Evolutionary conservation across 352 stramenopile genomes (phyloP), one percentile per base, ranked within the genome.

Genomic region (Phytophthora tentaculata): DNA sequence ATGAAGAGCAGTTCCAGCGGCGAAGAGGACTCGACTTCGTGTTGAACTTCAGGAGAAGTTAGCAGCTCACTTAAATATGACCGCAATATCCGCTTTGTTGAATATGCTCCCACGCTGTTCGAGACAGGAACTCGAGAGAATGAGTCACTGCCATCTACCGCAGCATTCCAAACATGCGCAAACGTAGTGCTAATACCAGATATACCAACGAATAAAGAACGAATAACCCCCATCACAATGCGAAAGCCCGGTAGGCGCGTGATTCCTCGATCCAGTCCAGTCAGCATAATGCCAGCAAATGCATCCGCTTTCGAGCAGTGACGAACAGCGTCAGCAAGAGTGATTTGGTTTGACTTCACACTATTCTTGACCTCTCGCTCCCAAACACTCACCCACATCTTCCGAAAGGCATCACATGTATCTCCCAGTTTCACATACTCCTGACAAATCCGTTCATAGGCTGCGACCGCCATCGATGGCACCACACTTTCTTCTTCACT

Each of bases 331-430:
- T 83, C 71, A 50, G 39, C 5, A 5, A 80, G 19, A 1, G 51
- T 56, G 35, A 81, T 22, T 5, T 55, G 49, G n/a, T n/a, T 2
- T 64, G 67, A 6, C 17, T 7, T 45, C 7, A 23, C 35, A 29
- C 70, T 48, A 12, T 56, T 55, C 41, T 63, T 61, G 0, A 64
- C 48, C 44, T 83, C 76, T 56, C 71, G 73, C n/a, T 71, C 26
- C 74, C 76, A 84, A 41, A 84, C 52, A 17, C 56, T 69, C 19
- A 22, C 58, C 79, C 79, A 84, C 49, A 84, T 66, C 10, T 35
- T 61, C 24, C 39, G 41, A 45, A 63, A 45, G 19, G 20, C 35
- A 41, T 56, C 28, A 3, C 17, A 22, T 35, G 45, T 47, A 29
- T 20, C 16, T 16, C 10, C 39, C 23, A 43, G 23, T 7, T 53